These are phyloP conservation scores for Phytophthora kernoviae DNA, from an alignment of 352 stramenopile species.

Conservation along the genomic window DNA sequence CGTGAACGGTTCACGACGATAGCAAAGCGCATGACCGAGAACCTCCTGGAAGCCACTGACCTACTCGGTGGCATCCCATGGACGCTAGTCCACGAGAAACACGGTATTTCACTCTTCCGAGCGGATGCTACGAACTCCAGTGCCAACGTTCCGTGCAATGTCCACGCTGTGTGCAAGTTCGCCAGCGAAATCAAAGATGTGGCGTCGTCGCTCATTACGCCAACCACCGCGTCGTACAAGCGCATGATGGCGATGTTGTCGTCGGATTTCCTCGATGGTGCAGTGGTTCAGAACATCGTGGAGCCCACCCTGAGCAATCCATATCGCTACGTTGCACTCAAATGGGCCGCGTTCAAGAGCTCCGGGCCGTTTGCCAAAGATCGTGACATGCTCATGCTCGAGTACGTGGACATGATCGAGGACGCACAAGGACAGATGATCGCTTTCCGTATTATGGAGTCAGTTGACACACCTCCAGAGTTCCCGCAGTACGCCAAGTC, in stretches of 20 bases:
- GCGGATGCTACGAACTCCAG: slow-evolving; percentile 53
- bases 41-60: slow-evolving; percentile 76
- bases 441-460: slow-evolving; percentile 86
- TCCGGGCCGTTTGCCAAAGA: slow-evolving; percentile 79
- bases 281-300: slow-evolving; percentile 83
- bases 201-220: slow-evolving; percentile 82
- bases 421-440: slow-evolving; percentile 85
- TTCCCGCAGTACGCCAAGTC: slow-evolving; percentile 63
- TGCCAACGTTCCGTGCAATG: slow-evolving; percentile 77
- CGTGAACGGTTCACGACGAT: slow-evolving; percentile 70
- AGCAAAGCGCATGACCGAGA: slow-evolving; percentile 84
- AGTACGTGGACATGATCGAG: slow-evolving; percentile 91
- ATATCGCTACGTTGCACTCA: slow-evolving; percentile 82
- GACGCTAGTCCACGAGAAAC: slow-evolving; percentile 79
- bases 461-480: slow-evolving; percentile 64
- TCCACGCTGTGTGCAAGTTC: slow-evolving; percentile 88
- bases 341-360: slow-evolving; percentile 89
- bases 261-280: slow-evolving; percentile 84
- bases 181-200: slow-evolving; percentile 82
- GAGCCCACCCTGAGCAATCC: slow-evolving; percentile 64
- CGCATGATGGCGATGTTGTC: slow-evolving; percentile 87
- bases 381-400: slow-evolving; percentile 82
- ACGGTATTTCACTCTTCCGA: slow-evolving; percentile 85
- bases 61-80: slow-evolving; percentile 74
- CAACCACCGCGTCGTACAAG: slow-evolving; percentile 79